Base-by-base conservation (phyloP, 108 stramenopile genomes). In the Nannochloropsis gaditana region DNA sequence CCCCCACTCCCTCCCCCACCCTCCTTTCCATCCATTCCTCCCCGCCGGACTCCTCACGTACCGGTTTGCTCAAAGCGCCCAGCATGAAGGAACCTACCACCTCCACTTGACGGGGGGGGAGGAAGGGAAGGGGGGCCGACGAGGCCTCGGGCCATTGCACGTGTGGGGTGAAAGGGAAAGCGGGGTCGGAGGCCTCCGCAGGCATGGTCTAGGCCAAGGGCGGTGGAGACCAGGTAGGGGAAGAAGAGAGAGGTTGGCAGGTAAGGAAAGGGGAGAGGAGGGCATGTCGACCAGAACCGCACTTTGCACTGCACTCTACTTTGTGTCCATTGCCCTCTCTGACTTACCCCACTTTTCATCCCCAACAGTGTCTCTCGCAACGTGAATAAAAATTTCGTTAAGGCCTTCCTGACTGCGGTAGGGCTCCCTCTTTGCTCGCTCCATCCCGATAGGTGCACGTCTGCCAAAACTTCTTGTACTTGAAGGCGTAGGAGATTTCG, bases 101-200 rank as follows among this genome's bases (percentile, higher is more conserved):
- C 19, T 73, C 59, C 5, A 73, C 59, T 4, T 73, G 59, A n/a
- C 19, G 3, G 5, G 59, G 59, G 59, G 59, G 59, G 59, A 73
- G 59, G 59, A 73, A 73, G 6, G 59, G 59, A 73, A 73, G 59
- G 5, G n/a, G 6, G 59, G 59, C 5, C 1, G 59, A 73, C 19
- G 59, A 15, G n/a, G 59, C 19, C 59, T 73, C 59, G 3, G 59
- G 19, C 59, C 59, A 73, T 6, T 73, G 59, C 19, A n/a, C 59
- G n/a, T 73, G 59, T 15, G 59, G 59, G 59, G 59, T 73, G 59
- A 73, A 73, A 1, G 59, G 59, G 59, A 73, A 73, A n/a, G 59
- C 15, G 59, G 59, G 59, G 59, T 73, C 19, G 0, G 59, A 73
- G 4, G 59, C 19, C 59, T 73, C 19, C 15, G 59, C 59, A n/a